Conservation (phyloP, 257 asterid genomes). For the Nicotiana undulata region DNA sequence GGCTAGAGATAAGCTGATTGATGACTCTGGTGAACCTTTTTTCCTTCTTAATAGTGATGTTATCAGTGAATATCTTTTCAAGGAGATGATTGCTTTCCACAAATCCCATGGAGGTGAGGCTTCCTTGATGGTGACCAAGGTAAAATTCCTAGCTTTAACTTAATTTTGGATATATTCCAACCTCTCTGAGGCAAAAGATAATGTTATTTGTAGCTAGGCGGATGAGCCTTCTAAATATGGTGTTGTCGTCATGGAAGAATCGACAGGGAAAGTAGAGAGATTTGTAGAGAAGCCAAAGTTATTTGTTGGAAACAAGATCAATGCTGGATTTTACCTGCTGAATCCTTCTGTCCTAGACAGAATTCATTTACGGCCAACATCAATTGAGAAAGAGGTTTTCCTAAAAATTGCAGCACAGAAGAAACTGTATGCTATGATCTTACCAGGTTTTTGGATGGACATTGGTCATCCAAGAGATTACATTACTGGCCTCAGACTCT, state of each 20-base stretch:
- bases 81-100: conserved; percentile 84
- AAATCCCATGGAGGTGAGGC: conserved; percentile 97
- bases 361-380: conserved; percentile 60
- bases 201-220: conserved; percentile 35
- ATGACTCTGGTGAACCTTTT: conserved; percentile 80
- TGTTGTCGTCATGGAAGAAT: conserved; percentile 61
- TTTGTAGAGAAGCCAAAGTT: conserved; percentile 74
- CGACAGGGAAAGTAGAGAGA: conserved; percentile 62
- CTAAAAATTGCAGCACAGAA: conserved; percentile 53
- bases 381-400: conserved; percentile 78
- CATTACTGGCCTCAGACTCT: conserved; percentile 62
- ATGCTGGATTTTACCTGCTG: conserved; percentile 69
- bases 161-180: not conserved
- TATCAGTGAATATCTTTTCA: conserved; percentile 83
- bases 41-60: conserved; percentile 97
- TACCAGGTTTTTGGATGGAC: conserved; percentile 90
- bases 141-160: conserved; percentile 3
- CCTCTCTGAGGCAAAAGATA: not conserved
- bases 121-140: conserved; percentile 90
- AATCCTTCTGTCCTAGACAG: conserved; percentile 61
- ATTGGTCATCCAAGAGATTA: conserved; percentile 78
- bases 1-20: conserved; percentile 87
- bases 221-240: conserved; percentile 78
- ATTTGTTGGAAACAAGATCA: conserved; percentile 73
- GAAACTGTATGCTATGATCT: conserved; percentile 56